Base-by-base conservation (phyloP, 805 yeast species). In the Metschnikowia lachancei region DNA sequence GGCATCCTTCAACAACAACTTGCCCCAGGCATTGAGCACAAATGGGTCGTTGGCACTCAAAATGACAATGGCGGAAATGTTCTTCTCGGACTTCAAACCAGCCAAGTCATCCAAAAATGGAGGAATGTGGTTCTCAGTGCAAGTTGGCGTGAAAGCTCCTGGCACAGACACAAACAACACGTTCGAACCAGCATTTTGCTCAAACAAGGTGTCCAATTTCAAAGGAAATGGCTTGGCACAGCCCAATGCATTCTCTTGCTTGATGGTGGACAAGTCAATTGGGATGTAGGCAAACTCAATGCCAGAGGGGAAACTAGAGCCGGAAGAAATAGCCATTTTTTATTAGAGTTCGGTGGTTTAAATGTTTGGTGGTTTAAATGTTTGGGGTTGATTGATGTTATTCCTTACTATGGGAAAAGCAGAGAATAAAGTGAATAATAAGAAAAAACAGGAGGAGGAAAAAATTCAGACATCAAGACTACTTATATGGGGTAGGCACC, bases 81-180 rank as follows among this genome's bases (percentile, higher is more conserved):
- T 57, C 49, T 66, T 58, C 24, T 58, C 55, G 47, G 59, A 59
- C 47, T 56, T 58, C 53, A 72, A 60, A 22, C 59, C 44, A 14
- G 51, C 54, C 55, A 69, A 59, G 49, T 68, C 55, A 41, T 47
- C 47, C 51, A 72, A 60, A 52, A 57, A 63, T 16, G 67, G 70
- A 5, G 77, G 77, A 39, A 72, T 62, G 57, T 72, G 77, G 53
- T 65, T 61, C 52, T 69, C 76, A 19, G 75, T 70, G 50, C 77
- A 72, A 2, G 72, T 62, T n/a, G 76, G 75, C 8, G 75, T 68
- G 57, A 70, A 70, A 1, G 74, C 72, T 22, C 73, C 75, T 7
- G 77, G 77, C 24, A 70, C 74, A 10, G 74, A 56, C 17, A 72
- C 71, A 39, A 70, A 53, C 39, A 69, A 55, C 5, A 67, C 57